phyloP scores from a whole-genome alignment of 2,329 filamentous ascomycete species.

The Chaetoscypha palmicola region DNA sequence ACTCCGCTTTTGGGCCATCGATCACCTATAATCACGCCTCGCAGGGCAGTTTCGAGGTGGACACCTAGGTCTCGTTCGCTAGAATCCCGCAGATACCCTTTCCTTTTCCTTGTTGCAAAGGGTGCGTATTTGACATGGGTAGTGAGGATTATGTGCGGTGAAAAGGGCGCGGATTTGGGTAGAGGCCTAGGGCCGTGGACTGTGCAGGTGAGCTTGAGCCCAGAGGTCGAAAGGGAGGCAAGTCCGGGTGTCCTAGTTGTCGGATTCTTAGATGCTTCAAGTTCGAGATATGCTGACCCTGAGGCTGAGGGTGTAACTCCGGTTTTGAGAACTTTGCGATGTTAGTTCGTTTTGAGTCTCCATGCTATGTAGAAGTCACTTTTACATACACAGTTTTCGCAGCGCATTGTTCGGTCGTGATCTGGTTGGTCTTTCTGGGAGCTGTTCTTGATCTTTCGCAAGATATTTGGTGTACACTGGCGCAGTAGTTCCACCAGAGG shows the following conservation, averaged over 20 bases:
- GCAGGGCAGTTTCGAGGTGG: constrained; percentile 83
- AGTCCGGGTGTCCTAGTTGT: constrained; percentile 44
- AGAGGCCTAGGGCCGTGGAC: constrained; percentile 90
- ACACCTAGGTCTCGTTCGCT: constrained; percentile 84
- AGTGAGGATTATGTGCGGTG: constrained; percentile 82
- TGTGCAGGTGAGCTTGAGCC: constrained; percentile 85
- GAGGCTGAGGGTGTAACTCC: constrained; percentile 89
- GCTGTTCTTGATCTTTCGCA: constrained; percentile 38
- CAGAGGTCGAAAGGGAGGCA: constrained; percentile 39
- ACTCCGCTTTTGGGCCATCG: constrained; percentile 97
- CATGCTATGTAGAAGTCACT: constrained; percentile 31
- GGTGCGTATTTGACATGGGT: constrained; percentile 96
- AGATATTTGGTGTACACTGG: constrained; percentile 58
- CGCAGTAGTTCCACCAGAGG: constrained; percentile 66
- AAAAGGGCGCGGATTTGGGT: constrained; percentile 83
- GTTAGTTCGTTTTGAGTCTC: constrained; percentile 8
- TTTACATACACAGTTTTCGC: constrained; percentile 75
- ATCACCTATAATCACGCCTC: constrained; percentile 85
- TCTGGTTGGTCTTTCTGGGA: constrained; percentile 43
- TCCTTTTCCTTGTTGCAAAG: constrained; percentile 76
- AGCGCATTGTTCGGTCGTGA: constrained; percentile 62
- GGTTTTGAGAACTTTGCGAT: constrained; percentile 68
- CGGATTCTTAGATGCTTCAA: constrained; percentile 41
- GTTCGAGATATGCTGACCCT: constrained; percentile 80
- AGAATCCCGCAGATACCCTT: constrained; percentile 79